Evolutionary conservation across 176 grass and related monocot genomes (phyloP).

Genomic region (Oryza meridionalis): DNA sequence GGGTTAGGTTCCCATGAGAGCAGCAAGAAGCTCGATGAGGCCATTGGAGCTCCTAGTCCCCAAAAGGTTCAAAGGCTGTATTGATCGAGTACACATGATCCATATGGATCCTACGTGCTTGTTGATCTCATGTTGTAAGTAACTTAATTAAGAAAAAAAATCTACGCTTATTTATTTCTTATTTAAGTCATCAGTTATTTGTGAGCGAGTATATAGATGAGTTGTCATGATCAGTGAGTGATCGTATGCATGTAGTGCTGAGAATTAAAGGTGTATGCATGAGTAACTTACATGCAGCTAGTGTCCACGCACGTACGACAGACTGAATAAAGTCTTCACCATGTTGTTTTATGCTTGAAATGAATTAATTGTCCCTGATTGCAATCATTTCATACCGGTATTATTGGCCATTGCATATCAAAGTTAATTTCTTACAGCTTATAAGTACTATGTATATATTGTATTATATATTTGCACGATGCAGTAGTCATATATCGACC

Average conservation of each 20-base stretch:
- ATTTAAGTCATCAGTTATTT: constrained; percentile 7
- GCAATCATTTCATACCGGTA: background rate
- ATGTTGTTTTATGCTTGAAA: constrained; percentile 22
- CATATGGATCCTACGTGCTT: background rate
- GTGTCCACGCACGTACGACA: constrained; percentile 12
- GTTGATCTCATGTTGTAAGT: constrained; percentile 42
- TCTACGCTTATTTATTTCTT: constrained; percentile 12
- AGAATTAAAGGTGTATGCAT: constrained; percentile 1
- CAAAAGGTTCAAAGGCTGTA: constrained; percentile 52
- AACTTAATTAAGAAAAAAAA: background rate
- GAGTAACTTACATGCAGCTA: background rate
- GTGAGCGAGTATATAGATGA: constrained; percentile 30
- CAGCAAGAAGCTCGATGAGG: constrained; percentile 54
- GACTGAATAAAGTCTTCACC: constrained; percentile 17
- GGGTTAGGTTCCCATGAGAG: constrained; percentile 42
- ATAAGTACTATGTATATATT: background rate
- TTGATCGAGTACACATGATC: background rate
- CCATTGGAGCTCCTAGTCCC: constrained; percentile 8
- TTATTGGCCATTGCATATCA: background rate
- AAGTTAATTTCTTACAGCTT: background rate
- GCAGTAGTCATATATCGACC: too few species aligned
- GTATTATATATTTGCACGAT: background rate
- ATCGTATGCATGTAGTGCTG: constrained; percentile 8
- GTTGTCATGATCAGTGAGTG: background rate
- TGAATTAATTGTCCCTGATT: background rate